Base-by-base conservation (phyloP, 2,329 filamentous ascomycete species). In the Scopulariopsis brevicaulis region DNA sequence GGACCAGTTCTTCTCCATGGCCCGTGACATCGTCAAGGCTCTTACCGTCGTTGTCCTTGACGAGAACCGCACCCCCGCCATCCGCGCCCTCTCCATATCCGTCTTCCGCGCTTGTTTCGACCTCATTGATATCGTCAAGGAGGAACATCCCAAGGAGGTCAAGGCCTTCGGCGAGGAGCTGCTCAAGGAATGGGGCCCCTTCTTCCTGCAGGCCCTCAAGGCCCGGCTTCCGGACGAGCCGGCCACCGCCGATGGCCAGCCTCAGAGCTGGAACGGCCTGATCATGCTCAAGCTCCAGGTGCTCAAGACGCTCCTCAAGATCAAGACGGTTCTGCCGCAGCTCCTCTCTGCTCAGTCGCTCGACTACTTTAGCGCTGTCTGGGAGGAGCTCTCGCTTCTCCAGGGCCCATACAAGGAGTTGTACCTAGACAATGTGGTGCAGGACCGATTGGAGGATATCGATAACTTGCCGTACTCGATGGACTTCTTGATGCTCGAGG, bases 51-150 rank as follows among this genome's bases (percentile, higher is more conserved):
- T 96, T 43, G 90, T 92, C 15, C 79, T 89, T 59, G 89, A 89
- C 68, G 82, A 87, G 60, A 79, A 79, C 61, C 84, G 89, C 64
- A 91, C 89, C 68, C 80, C 87, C 11, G 83, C 84, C 60, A 77
- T 96, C 59, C 83, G 94, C 61, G 90, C 91, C 34, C 77, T 97
- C 64, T 89, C 94, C 46, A 87, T 97, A 50, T 90, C 88, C 48
- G 89, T 96, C 59, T 96, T 97, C 77, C 83, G 90, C 59, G 85
- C 85, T 54, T 96, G 90, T 72, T 96, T 99, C 70, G 91, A 97
- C 69, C 89, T 94, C 59, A 83, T 99, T 74, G 91, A 97, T 73
- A 96, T 96, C 83, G 89, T 97, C 63, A 88, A 96, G 77, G 92
- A 96, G 64, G 90, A 96, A 64, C 89, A 97, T 72, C 89, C 89